Conservation (phyloP, 2,329 filamentous ascomycete species). For the Phaeoacremonium minimum region DNA sequence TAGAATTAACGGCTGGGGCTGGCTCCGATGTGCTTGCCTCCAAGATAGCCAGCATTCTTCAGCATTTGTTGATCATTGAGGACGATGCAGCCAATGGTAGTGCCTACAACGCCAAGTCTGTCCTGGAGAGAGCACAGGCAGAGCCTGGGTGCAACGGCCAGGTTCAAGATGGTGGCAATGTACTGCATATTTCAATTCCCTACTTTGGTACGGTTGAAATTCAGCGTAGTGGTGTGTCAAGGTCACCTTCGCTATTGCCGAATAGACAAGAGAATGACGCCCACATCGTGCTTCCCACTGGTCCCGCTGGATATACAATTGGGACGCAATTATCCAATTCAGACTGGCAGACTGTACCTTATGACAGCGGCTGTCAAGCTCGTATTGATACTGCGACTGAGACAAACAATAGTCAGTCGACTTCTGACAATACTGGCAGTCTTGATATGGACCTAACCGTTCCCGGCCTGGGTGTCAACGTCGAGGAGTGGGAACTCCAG, state of each 20-base stretch:
- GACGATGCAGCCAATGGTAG: conserved; percentile 21
- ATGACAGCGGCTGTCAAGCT: neutral
- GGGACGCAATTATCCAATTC: neutral
- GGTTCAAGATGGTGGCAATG: conserved; percentile 9
- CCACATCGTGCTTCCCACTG: neutral
- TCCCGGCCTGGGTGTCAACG: conserved; percentile 10
- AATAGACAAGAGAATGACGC: too few relatives aligned
- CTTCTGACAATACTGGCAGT: neutral
- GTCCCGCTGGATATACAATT: neutral
- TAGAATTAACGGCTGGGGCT: conserved; percentile 18
- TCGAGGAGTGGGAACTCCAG: conserved; percentile 22
- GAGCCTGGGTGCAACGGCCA: conserved; percentile 17
- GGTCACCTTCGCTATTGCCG: too few relatives aligned
- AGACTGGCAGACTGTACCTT: conserved; percentile 2
- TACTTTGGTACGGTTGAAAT: conserved; percentile 35
- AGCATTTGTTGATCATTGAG: conserved; percentile 32
- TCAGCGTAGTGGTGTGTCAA: conserved; percentile 8
- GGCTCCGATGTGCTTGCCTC: conserved; percentile 19
- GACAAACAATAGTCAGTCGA: too few relatives aligned
- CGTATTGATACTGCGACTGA: too few relatives aligned
- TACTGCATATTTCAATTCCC: conserved; percentile 33
- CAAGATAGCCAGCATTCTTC: conserved; percentile 25
- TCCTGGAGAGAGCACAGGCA: conserved; percentile 9
- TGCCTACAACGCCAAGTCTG: conserved; percentile 16
- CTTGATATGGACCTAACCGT: neutral